These are phyloP conservation scores for Stylonectria norvegica DNA, from an alignment of 2,329 filamentous ascomycete species.

Conservation along the genomic window DNA sequence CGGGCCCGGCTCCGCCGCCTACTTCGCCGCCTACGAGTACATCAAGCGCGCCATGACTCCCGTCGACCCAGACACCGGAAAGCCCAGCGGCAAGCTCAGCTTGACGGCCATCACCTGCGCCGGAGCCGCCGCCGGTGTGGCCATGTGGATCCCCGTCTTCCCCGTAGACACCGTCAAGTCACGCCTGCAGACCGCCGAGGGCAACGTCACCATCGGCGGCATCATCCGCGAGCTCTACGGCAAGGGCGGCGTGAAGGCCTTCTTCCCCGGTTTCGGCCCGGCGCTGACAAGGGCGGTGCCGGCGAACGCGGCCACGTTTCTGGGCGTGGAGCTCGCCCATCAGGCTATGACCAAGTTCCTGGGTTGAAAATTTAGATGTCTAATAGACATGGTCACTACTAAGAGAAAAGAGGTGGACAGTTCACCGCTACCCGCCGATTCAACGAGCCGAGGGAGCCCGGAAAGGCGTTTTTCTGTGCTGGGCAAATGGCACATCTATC, in stretches of 20 bases:
- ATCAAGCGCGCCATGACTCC: constrained; percentile 87
- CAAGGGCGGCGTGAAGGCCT: constrained; percentile 79
- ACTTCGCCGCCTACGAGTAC: constrained; percentile 96
- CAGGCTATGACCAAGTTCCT: constrained; percentile 78
- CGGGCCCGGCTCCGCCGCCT: constrained; percentile 87
- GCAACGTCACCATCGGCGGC: constrained; percentile 73
- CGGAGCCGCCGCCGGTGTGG: constrained; percentile 85
- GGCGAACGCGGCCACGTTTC: constrained; percentile 92
- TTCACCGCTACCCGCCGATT: too few relatives aligned
- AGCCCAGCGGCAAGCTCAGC: constrained; percentile 72
- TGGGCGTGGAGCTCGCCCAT: constrained; percentile 80
- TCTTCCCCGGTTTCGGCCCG: constrained; percentile 95
- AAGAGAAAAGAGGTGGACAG: too few relatives aligned
- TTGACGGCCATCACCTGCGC: constrained; percentile 80
- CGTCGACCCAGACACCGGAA: constrained; percentile 68
- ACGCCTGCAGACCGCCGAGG: constrained; percentile 85
- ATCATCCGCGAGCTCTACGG: constrained; percentile 81
- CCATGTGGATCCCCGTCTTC: constrained; percentile 99
- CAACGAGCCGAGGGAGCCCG: too few relatives aligned
- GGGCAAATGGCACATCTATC: too few relatives aligned
- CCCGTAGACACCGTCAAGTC: constrained; percentile 97
- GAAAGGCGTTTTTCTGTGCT: too few relatives aligned
- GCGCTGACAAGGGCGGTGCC: constrained; percentile 90
- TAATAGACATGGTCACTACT: too few relatives aligned
- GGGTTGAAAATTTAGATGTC: constrained; percentile 31